Conservation (phyloP, 805 yeast species). For the Sporopachydermia lactativora region DNA sequence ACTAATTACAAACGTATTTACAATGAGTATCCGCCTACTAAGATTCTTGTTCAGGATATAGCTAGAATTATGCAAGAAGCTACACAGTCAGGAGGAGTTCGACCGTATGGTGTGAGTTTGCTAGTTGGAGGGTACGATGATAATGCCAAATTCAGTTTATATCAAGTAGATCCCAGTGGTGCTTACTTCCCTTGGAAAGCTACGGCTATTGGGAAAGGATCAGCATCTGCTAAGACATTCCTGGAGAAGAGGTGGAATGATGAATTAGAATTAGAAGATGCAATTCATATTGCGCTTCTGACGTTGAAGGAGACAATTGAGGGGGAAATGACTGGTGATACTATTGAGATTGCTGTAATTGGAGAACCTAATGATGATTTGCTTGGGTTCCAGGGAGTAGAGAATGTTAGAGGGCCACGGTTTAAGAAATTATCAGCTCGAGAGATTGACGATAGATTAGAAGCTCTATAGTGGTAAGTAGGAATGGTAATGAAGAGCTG, state of each 20-base stretch:
- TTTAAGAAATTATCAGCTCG: conserved; percentile 73
- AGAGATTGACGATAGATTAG: conserved; percentile 92
- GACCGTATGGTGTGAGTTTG: conserved; percentile 96
- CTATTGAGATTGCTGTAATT: conserved; percentile 82
- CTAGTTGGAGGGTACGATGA: conserved; percentile 92
- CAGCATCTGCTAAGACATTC: conserved; percentile 93
- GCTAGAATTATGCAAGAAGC: conserved; percentile 97
- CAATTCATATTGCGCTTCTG: conserved; percentile 87
- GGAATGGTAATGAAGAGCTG: too few species aligned
- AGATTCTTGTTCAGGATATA: conserved; percentile 82
- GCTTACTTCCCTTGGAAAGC: conserved; percentile 99
- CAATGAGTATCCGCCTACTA: conserved; percentile 95
- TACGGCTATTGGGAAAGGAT: conserved; percentile 95
- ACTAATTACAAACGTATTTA: conserved; percentile 84
- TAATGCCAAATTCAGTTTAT: conserved; percentile 58
- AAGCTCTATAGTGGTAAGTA: conserved; percentile 65
- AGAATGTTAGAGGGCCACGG: conserved; percentile 71
- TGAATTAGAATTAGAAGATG: conserved; percentile 94
- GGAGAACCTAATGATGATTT: conserved; percentile 71
- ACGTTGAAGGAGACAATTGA: conserved; percentile 94
- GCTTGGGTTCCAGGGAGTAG: conserved; percentile 78
- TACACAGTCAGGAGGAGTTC: conserved; percentile 96
- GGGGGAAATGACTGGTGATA: conserved; percentile 95
- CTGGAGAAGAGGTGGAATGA: conserved; percentile 97
- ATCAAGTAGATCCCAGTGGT: conserved; percentile 98